Evolutionary conservation across 169 alveolate species (phyloP).

Genomic region (Condylostoma magnum): DNA sequence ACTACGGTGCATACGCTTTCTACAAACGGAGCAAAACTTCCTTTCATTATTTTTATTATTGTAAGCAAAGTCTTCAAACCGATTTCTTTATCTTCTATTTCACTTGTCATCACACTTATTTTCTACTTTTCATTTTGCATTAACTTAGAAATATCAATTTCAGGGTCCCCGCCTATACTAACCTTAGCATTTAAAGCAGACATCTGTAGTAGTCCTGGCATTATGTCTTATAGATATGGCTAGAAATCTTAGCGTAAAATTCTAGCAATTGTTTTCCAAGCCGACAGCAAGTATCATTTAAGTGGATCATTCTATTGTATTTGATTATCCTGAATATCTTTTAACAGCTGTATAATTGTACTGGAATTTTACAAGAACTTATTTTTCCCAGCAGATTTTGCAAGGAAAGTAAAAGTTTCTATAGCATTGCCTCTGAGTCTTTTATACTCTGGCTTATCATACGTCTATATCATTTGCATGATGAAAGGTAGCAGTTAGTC

Average conservation of each 20-base stretch:
- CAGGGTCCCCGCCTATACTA: constrained; percentile 9
- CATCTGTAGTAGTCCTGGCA: constrained; percentile 67
- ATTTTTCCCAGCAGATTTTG: constrained; percentile 55
- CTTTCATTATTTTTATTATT: constrained; percentile 72
- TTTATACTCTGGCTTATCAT: constrained; percentile 44
- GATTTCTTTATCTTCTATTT: constrained; percentile 75
- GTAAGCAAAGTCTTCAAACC: constrained; percentile 79
- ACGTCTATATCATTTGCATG: constrained; percentile 33
- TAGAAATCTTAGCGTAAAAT: constrained; percentile 53
- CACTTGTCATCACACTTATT: constrained; percentile 54
- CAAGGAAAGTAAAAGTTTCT: constrained; percentile 58
- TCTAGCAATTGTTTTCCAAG: constrained; percentile 82
- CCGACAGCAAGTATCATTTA: constrained; percentile 61
- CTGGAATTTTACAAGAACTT: constrained; percentile 51
- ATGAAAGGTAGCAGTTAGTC: constrained; percentile 44
- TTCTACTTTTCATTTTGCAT: constrained; percentile 9
- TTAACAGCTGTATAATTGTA: constrained; percentile 43
- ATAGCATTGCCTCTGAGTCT: constrained; percentile 69
- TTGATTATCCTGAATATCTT: constrained; percentile 48
- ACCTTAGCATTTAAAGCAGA: constrained; percentile 38
- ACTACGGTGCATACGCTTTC: constrained; percentile 59
- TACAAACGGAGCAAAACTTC: constrained; percentile 53
- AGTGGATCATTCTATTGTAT: constrained; percentile 55
- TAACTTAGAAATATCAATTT: background rate
- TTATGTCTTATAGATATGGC: constrained; percentile 54